Conservation (phyloP, 2,329 filamentous ascomycete species). For the Aureobasidium sp. region DNA sequence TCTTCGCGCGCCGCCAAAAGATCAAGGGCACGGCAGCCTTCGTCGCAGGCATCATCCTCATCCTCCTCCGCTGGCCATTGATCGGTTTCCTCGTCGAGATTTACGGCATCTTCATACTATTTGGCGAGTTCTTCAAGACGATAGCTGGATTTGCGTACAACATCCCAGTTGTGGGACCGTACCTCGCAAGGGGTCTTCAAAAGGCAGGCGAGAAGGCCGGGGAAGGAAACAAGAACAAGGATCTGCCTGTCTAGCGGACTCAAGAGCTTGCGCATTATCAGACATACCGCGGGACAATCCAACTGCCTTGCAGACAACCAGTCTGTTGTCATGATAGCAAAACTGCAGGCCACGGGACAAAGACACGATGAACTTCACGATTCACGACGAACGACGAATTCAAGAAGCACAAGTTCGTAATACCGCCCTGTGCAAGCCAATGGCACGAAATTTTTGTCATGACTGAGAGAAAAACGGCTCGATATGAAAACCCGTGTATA, state of each 20-base stretch:
- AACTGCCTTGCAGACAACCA: background rate
- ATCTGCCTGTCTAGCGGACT: conserved; percentile 60
- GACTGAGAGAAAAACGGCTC: background rate
- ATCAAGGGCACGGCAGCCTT: conserved; percentile 87
- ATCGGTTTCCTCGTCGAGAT: conserved; percentile 84
- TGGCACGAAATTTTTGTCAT: background rate
- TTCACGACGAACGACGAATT: background rate
- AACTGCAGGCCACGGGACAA: background rate
- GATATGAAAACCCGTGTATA: background rate
- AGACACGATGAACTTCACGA: conserved; percentile 2
- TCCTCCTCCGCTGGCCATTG: conserved; percentile 83
- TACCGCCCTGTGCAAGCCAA: background rate
- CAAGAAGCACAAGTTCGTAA: background rate
- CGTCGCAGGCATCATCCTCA: conserved; percentile 71
- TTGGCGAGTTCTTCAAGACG: conserved; percentile 93
- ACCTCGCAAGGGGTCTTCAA: conserved; percentile 67
- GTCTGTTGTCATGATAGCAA: background rate
- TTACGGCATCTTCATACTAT: conserved; percentile 87
- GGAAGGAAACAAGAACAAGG: conserved; percentile 61
- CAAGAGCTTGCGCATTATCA: background rate
- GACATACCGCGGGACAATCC: background rate
- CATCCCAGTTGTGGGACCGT: conserved; percentile 77
- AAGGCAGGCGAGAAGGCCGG: conserved; percentile 61
- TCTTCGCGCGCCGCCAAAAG: conserved; percentile 93
- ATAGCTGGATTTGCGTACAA: conserved; percentile 81